Conservation (phyloP, 768 basidiomycete genomes). For the Galerina marginata region DNA sequence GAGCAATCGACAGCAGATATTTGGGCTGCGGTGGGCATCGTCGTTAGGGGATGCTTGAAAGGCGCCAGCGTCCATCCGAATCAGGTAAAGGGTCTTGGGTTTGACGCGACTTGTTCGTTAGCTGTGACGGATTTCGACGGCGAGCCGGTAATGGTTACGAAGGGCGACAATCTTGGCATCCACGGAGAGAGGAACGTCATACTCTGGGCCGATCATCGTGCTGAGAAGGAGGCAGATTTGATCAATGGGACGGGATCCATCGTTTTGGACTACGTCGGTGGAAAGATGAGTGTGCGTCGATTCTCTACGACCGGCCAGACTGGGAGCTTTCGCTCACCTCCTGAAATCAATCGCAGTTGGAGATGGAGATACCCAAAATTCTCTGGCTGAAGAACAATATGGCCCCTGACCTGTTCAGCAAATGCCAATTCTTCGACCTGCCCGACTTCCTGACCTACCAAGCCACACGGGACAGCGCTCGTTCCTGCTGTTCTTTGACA, state of each 20-base stretch:
- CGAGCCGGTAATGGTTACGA: conserved; percentile 75
- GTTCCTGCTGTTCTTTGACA: conserved; percentile 91
- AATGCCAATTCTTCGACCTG: conserved; percentile 87
- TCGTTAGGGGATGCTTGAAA: conserved; percentile 66
- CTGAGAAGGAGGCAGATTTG: conserved; percentile 86
- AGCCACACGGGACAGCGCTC: conserved; percentile 73
- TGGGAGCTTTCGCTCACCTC: neutral
- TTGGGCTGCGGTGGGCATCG: conserved; percentile 72
- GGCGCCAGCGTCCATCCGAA: conserved; percentile 58
- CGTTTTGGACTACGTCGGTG: conserved; percentile 94
- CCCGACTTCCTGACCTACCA: conserved; percentile 97
- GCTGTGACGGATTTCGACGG: conserved; percentile 83
- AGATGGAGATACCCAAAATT: conserved; percentile 98
- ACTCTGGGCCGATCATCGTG: conserved; percentile 97
- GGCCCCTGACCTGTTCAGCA: conserved; percentile 68
- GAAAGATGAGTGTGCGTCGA: conserved; percentile 84
- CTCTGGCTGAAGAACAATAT: conserved; percentile 96
- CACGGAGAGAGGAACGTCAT: conserved; percentile 84
- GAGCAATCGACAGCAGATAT: conserved; percentile 94
- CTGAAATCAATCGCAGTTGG: conserved; percentile 58
- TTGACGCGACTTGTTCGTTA: conserved; percentile 96
- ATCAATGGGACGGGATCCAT: conserved; percentile 87
- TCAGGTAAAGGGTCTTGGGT: conserved; percentile 85
- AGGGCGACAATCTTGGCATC: conserved; percentile 64
- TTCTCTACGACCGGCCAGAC: neutral